phyloP scores from a whole-genome alignment of 257 asterid species.

The Cruciata laevipes region DNA sequence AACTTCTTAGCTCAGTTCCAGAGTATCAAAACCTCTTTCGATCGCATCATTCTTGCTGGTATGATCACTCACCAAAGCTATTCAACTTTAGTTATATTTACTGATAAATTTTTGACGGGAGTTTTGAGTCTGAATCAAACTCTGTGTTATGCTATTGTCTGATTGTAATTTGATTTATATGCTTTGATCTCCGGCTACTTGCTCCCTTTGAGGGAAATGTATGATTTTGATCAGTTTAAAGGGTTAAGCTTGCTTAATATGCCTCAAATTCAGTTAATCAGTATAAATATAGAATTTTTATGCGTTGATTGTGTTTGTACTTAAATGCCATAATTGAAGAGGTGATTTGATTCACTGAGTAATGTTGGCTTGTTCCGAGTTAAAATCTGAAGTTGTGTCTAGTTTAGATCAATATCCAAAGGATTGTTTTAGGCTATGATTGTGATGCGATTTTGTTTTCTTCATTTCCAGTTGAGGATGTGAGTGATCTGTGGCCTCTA shows the following conservation, averaged over 20 bases:
- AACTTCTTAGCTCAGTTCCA: conserved; percentile 93
- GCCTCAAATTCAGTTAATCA: not conserved
- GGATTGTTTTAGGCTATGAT: not conserved
- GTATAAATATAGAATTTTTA: not conserved
- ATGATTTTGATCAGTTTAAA: not conserved
- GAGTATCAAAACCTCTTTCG: conserved; percentile 69
- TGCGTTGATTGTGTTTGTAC: not conserved
- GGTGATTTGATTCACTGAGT: not conserved
- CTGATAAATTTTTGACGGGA: not conserved
- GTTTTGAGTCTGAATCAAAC: not conserved
- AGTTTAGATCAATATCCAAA: not conserved
- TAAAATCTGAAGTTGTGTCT: not conserved
- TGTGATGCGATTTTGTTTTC: conserved; percentile 16
- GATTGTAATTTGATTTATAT: not conserved
- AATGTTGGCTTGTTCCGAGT: not conserved
- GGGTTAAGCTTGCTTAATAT: not conserved
- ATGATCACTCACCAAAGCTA: conserved; percentile 8
- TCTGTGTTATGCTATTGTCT: conserved; percentile 3
- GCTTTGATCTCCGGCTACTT: not conserved
- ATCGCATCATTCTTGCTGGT: conserved; percentile 88
- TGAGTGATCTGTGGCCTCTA: conserved; percentile 87
- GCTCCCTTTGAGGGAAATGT: not conserved
- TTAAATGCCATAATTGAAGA: not conserved
- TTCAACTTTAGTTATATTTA: not conserved
- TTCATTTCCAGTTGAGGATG: conserved; percentile 86